These are phyloP conservation scores for Cutaneotrichosporon cyanovorans DNA, from an alignment of 1,284 basidiomycete genomes.

Conservation along the genomic window DNA sequence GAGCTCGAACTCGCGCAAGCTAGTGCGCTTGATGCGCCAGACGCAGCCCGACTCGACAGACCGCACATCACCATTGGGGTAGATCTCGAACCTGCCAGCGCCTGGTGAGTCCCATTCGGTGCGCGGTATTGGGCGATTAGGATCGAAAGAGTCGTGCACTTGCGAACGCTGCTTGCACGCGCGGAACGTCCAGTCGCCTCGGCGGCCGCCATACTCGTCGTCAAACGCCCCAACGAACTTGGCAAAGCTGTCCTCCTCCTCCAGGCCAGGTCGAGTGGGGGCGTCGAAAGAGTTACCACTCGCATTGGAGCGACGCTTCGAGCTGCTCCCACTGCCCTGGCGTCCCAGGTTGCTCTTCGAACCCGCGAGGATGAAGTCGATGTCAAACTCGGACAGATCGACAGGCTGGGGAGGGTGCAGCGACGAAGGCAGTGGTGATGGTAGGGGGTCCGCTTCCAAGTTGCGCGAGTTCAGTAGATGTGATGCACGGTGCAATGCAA, in stretches of 20 bases:
- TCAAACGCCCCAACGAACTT: slow-evolving; percentile 48
- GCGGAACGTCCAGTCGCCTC: slow-evolving; percentile 47
- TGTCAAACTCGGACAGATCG: slow-evolving; percentile 47
- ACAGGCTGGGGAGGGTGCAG: slow-evolving; percentile 45
- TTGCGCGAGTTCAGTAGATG: slow-evolving; percentile 42
- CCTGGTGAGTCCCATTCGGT: slow-evolving; percentile 41
- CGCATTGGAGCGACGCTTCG: not conserved
- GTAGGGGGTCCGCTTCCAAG: slow-evolving; percentile 41
- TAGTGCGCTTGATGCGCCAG: slow-evolving; percentile 30
- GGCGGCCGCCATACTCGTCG: slow-evolving; percentile 45
- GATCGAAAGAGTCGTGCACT: slow-evolving; percentile 10
- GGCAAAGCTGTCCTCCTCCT: slow-evolving; percentile 47
- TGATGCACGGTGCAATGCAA: slow-evolving; percentile 43
- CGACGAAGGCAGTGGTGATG: slow-evolving; percentile 42
- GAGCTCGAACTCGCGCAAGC: slow-evolving; percentile 38
- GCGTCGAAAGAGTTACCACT: too few species aligned
- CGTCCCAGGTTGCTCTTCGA: slow-evolving; percentile 35
- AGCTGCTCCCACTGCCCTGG: slow-evolving; percentile 4
- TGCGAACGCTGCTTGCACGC: slow-evolving; percentile 15
- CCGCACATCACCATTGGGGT: slow-evolving; percentile 34
- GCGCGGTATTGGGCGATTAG: slow-evolving; percentile 14
- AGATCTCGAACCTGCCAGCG: slow-evolving; percentile 39
- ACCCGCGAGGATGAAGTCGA: slow-evolving; percentile 47
- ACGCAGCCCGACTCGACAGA: slow-evolving; percentile 29
- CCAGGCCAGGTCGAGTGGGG: slow-evolving; percentile 18